phyloP scores from a whole-genome alignment of 2,329 filamentous ascomycete species.

The Leptosphaerulina australis region DNA sequence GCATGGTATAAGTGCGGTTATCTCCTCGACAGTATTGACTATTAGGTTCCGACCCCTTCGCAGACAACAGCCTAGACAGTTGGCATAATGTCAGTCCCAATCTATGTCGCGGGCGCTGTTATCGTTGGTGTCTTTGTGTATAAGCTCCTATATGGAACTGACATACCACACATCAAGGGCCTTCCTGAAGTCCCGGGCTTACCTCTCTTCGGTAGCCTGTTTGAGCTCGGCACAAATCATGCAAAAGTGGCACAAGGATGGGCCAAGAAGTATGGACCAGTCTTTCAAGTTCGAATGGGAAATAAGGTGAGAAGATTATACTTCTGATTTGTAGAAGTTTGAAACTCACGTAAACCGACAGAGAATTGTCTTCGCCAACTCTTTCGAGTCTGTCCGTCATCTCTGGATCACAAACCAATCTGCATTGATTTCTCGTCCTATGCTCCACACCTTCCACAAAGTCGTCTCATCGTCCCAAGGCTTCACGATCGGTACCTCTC shows the following conservation, averaged over 20 bases:
- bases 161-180: constrained; percentile 56
- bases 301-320: constrained; percentile 60
- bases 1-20: constrained; percentile 15
- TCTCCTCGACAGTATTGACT: not conserved
- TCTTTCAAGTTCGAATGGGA: constrained; percentile 63
- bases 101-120: constrained; percentile 51
- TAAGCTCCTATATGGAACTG: constrained; percentile 53
- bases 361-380: constrained; percentile 79
- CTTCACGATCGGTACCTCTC: constrained; percentile 82
- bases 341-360: constrained; percentile 34
- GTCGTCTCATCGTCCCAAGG: constrained; percentile 78
- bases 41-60: not conserved
- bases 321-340: not conserved
- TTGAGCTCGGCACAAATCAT: constrained; percentile 55
- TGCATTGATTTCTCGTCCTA: constrained; percentile 76
- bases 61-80: not conserved
- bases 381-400: constrained; percentile 73
- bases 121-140: constrained; percentile 50
- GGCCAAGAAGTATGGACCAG: constrained; percentile 57
- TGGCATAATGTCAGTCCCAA: constrained; percentile 46
- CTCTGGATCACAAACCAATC: constrained; percentile 83
- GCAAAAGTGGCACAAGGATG: constrained; percentile 54
- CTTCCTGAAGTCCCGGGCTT: constrained; percentile 56
- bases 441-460: constrained; percentile 79
- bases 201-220: constrained; percentile 55